A percentile compares a stretch with the other conserved stretches of the same genome.
Evolutionary conservation across 305 asterid species (phyloP).

Genomic region (Solanum hybrid): DNA sequence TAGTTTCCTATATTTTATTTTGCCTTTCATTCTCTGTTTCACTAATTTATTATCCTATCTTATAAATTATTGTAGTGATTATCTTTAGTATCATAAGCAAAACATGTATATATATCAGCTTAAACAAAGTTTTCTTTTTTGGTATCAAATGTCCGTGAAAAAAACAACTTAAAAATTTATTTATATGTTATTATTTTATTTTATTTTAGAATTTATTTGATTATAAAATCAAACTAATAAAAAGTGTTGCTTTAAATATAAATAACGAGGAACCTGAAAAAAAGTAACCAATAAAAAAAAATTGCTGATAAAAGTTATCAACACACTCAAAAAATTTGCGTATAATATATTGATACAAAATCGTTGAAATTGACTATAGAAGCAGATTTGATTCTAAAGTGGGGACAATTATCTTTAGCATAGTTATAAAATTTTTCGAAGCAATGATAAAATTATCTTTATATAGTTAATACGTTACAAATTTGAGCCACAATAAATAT

Average conservation of each 20-base stretch:
- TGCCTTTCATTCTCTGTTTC: background rate
- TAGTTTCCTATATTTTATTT: too few relatives aligned
- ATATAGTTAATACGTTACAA: fast-evolving
- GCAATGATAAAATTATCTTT: background rate
- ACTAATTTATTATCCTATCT: background rate
- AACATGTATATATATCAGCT: background rate
- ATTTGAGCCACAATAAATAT: background rate
- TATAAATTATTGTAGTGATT: background rate
- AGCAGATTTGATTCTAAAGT: background rate
- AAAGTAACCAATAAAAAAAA: background rate
- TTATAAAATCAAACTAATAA: background rate
- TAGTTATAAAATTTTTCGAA: background rate
- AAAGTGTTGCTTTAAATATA: background rate
- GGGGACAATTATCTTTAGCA: background rate
- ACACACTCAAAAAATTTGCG: background rate
- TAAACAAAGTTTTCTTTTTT: too few relatives aligned
- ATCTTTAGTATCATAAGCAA: background rate
- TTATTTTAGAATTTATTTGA: background rate
- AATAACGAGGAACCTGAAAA: background rate
- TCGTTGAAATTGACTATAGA: background rate
- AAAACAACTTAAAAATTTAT: background rate
- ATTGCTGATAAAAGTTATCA: background rate
- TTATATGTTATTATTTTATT: too few relatives aligned
- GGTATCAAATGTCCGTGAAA: background rate
- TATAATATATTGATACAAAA: background rate